A percentile compares a stretch with the other conserved stretches of the same genome.
phyloP scores from a whole-genome alignment of 306 rosid genomes.

The Carpinus fangiana region DNA sequence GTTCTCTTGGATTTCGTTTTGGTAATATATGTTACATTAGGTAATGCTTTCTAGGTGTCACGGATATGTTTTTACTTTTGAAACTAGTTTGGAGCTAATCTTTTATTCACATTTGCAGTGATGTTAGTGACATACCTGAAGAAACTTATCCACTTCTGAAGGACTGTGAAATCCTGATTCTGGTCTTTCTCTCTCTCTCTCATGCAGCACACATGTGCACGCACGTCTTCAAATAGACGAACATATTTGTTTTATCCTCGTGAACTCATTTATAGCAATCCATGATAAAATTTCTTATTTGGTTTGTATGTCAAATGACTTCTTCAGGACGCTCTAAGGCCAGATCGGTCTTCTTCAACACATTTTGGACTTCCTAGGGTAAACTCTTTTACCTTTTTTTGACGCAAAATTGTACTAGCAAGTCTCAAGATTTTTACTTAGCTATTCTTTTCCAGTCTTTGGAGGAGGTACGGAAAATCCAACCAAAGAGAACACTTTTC shows the following conservation, averaged over 20 bases:
- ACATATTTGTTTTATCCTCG: not conserved
- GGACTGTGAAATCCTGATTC: constrained; percentile 72
- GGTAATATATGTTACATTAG: constrained; percentile 92
- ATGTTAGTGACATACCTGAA: constrained; percentile 88
- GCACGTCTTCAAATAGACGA: not conserved
- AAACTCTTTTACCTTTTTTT: constrained; percentile 23
- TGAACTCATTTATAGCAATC: not conserved
- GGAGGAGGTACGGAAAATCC: constrained; percentile 88
- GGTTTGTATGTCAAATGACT: constrained; percentile 25
- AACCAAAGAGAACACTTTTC: constrained; percentile 83
- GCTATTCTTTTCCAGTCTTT: constrained; percentile 58
- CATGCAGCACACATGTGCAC: not conserved
- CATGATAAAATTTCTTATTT: constrained; percentile 14
- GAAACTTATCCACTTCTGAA: constrained; percentile 89
- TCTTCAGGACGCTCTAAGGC: constrained; percentile 82
- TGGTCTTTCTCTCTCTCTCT: constrained; percentile 47
- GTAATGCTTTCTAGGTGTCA: constrained; percentile 46
- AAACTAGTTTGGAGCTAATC: constrained; percentile 27
- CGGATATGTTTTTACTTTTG: not conserved
- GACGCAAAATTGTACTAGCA: constrained; percentile 1
- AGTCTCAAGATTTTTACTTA: constrained; percentile 16
- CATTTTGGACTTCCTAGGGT: constrained; percentile 98
- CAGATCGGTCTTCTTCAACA: constrained; percentile 78
- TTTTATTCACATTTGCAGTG: constrained; percentile 49
- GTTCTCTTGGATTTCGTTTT: constrained; percentile 88